Base-by-base conservation (phyloP, 225 moss, liverwort and hornwort genomes). In the Marchantia polymorpha region DNA sequence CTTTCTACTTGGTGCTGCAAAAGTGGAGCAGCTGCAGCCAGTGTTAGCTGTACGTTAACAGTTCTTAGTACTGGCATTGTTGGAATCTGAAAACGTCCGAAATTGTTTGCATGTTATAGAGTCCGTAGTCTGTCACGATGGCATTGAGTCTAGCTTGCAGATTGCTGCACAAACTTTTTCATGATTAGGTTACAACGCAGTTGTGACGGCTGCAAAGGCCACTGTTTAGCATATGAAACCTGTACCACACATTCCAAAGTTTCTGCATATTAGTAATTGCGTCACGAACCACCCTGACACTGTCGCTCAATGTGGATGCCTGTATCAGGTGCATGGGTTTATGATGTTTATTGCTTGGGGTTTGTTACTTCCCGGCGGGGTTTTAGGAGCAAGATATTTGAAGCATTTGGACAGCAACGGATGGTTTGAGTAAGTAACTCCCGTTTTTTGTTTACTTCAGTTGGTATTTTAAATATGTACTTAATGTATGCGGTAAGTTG, bases 261-360 rank as follows among this genome's bases (percentile, higher is more conserved):
- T n/a, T 19, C 1, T 22, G 8, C 22, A 3, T n/a, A 23, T 8
- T 23, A n/a, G 61, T 22, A 22, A 61, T 7, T 61, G 23, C 16
- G n/a, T 23, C 8, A 23, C 22, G 30, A 31, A 0, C 31, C 25
- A 52, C 31, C 3, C 11, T 79, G 79, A 79, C 54, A 48, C 52
- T 12, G 25, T 11, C 69, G 9, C 19, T 10, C 22, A 69, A n/a
- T 19, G 14, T 55, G 72, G 60, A 46, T 29, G 15, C 15, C 47
- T 78, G 12, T 61, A 27, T 39, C 86, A 90, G 90, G 94, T 94
- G 78, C 97, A 99, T 89, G 97, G 97, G 56, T 99, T 99, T 82
- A 99, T 99, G 97, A 99, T 99, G 97, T 99, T 99, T 82, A 88
- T 95, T 69, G 97, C 94, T n/a, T 99, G 97, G 97, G 97, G 97